Percentiles rank a stretch among this genome's conserved stretches.
phyloP scores from a whole-genome alignment of 495 filamentous ascomycete genomes.

The Neurospora tetrasperma region DNA sequence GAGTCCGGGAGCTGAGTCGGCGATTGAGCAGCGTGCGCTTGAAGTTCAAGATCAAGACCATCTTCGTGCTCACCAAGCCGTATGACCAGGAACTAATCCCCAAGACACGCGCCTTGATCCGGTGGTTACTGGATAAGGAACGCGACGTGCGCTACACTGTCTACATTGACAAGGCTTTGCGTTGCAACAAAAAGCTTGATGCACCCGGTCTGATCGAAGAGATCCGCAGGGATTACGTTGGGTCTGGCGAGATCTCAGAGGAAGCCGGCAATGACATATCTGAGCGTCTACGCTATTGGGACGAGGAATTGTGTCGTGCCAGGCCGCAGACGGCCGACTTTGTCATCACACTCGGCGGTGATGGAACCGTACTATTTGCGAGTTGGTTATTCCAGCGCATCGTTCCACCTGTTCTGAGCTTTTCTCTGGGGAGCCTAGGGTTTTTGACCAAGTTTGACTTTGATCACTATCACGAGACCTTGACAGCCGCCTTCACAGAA shows the following conservation, averaged over 20 bases:
- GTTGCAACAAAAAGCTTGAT: conserved; percentile 61
- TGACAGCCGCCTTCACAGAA: conserved; percentile 64
- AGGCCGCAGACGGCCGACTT: conserved; percentile 88
- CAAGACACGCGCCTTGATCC: conserved; percentile 63
- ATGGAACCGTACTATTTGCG: conserved; percentile 91
- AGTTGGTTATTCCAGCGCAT: conserved; percentile 97
- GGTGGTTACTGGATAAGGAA: conserved; percentile 77
- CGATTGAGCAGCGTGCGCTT: conserved; percentile 68
- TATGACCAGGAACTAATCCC: conserved; percentile 74
- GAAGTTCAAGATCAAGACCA: conserved; percentile 66
- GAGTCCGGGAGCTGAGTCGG: conserved; percentile 82
- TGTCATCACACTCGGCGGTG: conserved; percentile 87
- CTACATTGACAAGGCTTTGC: conserved; percentile 67
- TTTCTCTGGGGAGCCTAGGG: conserved; percentile 82
- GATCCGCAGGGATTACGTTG: conserved; percentile 21
- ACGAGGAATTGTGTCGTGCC: conserved; percentile 59
- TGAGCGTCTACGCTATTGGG: conserved; percentile 71
- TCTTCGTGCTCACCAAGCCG: conserved; percentile 85
- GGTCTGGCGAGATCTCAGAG: conserved; percentile 13
- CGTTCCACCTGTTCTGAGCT: conserved; percentile 86
- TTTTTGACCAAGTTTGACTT: conserved; percentile 97
- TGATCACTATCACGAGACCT: conserved; percentile 54
- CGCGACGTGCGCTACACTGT: conserved; percentile 62
- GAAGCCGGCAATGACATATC: conserved; percentile 42
- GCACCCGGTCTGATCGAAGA: conserved; percentile 47